These are phyloP conservation scores for Jatropha podagrica DNA, from an alignment of 441 rosid genomes.

Conservation along the genomic window DNA sequence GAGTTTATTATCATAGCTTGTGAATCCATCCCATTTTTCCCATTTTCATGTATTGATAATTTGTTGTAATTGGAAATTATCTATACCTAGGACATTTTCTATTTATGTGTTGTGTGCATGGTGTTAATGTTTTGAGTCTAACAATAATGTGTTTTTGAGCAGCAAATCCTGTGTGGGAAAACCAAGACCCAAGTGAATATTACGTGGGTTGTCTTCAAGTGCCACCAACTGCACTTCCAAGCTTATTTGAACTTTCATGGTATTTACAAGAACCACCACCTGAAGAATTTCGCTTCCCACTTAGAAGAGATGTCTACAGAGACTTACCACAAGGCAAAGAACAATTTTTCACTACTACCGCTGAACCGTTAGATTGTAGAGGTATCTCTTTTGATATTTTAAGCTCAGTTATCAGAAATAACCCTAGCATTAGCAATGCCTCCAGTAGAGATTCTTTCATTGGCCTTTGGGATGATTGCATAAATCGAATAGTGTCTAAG, in stretches of 20 bases:
- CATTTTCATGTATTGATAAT: background rate
- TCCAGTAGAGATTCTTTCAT: constrained; percentile 73
- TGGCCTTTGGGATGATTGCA: constrained; percentile 90
- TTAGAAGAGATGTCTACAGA: constrained; percentile 69
- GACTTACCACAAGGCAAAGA: constrained; percentile 90
- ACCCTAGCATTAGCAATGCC: constrained; percentile 43
- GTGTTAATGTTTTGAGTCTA: background rate
- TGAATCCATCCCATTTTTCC: background rate
- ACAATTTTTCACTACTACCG: constrained; percentile 60
- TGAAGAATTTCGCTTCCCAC: constrained; percentile 70
- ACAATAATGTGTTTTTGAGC: constrained; percentile 6
- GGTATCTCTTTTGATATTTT: constrained; percentile 59
- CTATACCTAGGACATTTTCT: background rate
- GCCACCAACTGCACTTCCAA: constrained; percentile 63
- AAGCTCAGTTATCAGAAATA: constrained; percentile 54
- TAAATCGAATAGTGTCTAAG: constrained; percentile 72
- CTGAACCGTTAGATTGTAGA: constrained; percentile 70
- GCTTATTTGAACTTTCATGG: constrained; percentile 74
- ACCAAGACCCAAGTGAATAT: constrained; percentile 85
- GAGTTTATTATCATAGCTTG: constrained; percentile 14
- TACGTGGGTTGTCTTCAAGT: constrained; percentile 62
- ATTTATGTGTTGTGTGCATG: background rate
- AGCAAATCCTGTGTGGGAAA: constrained; percentile 65
- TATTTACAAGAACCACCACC: constrained; percentile 90
- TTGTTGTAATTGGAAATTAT: background rate